Conservation (phyloP, 352 stramenopile species). For the Globisporangium viniferum region DNA sequence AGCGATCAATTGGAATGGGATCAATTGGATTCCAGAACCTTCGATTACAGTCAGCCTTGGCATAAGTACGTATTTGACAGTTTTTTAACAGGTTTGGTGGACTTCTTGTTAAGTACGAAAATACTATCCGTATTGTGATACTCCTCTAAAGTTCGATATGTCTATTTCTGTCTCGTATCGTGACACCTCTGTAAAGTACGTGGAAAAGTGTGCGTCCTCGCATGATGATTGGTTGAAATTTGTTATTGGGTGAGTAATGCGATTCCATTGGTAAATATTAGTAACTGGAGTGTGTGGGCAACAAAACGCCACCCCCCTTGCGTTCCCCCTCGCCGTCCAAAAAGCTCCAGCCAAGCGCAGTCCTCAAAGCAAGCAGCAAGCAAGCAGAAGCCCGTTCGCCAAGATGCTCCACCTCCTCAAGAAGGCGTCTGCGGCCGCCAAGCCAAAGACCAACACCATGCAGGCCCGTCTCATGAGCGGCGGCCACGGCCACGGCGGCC, state of each 20-base stretch:
- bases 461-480: conserved; percentile 75
- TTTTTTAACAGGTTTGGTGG: too few species aligned
- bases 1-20: background rate
- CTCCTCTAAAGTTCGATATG: too few species aligned
- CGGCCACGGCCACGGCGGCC: conserved; percentile 55
- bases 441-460: conserved; percentile 46
- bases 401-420: conserved; percentile 79
- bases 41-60: conserved; percentile 8
- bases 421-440: conserved; percentile 53
- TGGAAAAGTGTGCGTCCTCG: conserved; percentile 2
- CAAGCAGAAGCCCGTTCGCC: conserved; percentile 1
- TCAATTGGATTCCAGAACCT: conserved; percentile 14
- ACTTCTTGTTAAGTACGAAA: too few species aligned
- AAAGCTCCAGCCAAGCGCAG: background rate
- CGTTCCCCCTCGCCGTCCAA: background rate
- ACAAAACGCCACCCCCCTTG: conserved; percentile 10
- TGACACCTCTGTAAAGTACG: conserved; percentile 16
- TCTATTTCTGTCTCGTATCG: background rate
- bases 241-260: background rate
- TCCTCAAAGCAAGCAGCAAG: conserved; percentile 11
- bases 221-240: conserved; percentile 8
- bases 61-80: background rate
- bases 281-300: conserved; percentile 15
- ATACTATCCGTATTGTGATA: too few species aligned
- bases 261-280: conserved; percentile 10